phyloP scores from a whole-genome alignment of 75 land plant species.

The Selaginella moellendorffii region DNA sequence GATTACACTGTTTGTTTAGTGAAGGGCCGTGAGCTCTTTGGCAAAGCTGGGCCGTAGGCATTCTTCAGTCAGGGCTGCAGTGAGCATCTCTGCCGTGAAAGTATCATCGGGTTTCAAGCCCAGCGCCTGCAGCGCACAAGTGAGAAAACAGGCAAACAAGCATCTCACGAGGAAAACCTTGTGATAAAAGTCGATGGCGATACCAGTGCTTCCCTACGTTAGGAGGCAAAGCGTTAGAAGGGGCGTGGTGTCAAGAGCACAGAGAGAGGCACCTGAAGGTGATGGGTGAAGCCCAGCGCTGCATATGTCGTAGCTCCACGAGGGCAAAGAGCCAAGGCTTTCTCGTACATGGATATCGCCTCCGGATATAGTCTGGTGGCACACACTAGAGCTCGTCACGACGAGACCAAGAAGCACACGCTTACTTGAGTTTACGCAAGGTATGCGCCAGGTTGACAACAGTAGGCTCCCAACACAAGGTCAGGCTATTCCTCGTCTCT shows the following conservation, averaged over 20 bases:
- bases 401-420: not conserved
- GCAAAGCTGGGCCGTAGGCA: slow-evolving; percentile 19
- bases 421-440: slow-evolving; percentile 70
- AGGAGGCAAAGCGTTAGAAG: too few species aligned
- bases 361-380: slow-evolving; percentile 51
- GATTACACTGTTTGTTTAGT: too few species aligned
- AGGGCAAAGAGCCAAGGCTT: slow-evolving; percentile 72
- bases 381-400: not conserved
- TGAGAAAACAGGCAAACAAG: too few species aligned
- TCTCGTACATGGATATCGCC: slow-evolving; percentile 78
- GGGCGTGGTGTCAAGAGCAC: too few species aligned
- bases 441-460: slow-evolving; percentile 87
- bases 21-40: too few species aligned
- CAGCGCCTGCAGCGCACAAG: slow-evolving; percentile 79
- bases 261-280: slow-evolving; percentile 84
- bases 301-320: slow-evolving; percentile 78
- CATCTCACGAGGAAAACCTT: too few species aligned
- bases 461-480: slow-evolving; percentile 91
- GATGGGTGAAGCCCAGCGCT: slow-evolving; percentile 88
- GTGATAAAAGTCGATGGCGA: slow-evolving; percentile 80
- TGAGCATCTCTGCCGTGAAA: slow-evolving; percentile 92
- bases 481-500: slow-evolving; percentile 32
- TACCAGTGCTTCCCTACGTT: slow-evolving; percentile 56
- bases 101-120: slow-evolving; percentile 82
- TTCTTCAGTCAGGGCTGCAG: slow-evolving; percentile 56